Evolutionary conservation across 2,329 filamentous ascomycete genomes (phyloP), one percentile per base, ranked within the genome.

Genomic region (Penicillium fuscoglaucum): DNA sequence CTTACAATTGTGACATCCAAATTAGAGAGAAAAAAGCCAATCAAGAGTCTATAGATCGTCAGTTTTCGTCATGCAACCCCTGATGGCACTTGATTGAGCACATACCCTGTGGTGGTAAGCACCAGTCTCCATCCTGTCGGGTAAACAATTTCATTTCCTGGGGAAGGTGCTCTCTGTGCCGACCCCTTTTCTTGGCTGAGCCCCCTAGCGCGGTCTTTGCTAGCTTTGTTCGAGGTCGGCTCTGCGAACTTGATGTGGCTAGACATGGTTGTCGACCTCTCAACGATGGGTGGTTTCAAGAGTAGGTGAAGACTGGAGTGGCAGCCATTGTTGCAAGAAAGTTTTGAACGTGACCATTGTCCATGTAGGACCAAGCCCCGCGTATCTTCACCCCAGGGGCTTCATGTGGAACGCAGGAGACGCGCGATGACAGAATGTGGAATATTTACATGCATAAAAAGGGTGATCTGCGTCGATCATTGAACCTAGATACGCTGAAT

Each of bases 1-100:
- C 72, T 75, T 4, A 73, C 71, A 28, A 76, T 70, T 4, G 72
- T 69, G n/a, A 70, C 63, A 56, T 76, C 70, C 21, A 76, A 33
- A 46, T 71, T 73, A 17, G 69, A 67, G 15, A 75, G 63, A 39
- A 71, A 75, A 48, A 70, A 67, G 9, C 68, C 57, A 52, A 69
- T 65, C 48, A 71, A 51, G 19, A 69, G 61, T 29, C 72, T 67
- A n/a, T 47, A 26, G 7, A 40, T 40, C 3, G 24, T 50, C n/a
- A 44, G 21, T 33, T 37, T 17, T 5, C n/a, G 13, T 35, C 17
- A 35, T n/a, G 10, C 54, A 8, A 3, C 43, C 4, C 15, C 7
- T 8, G 4, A 40, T 5, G 19, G 9, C 45, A 52, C 17, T 35
- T 39, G 17, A 35, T 6, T 24, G 31, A 45, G 10, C n/a, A 12